Evolutionary conservation across 2,329 filamentous ascomycete genomes (phyloP).

Genomic region (Talaromyces sp.): DNA sequence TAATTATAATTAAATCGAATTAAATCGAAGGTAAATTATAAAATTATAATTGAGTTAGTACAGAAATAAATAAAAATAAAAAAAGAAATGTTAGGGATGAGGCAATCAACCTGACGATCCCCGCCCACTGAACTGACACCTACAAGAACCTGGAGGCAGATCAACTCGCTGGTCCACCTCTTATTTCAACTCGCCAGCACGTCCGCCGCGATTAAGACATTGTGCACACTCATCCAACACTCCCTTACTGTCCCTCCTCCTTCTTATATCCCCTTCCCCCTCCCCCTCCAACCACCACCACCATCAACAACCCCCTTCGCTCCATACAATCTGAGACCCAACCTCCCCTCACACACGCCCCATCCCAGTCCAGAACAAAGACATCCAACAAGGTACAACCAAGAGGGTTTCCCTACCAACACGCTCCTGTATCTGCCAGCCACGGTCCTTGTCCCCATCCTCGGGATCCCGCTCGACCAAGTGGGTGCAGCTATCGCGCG

Average conservation of each 20-base stretch:
- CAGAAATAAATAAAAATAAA: conserved; percentile 2
- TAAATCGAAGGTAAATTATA: background rate
- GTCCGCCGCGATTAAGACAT: conserved; percentile 12
- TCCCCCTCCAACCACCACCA: conserved; percentile 14
- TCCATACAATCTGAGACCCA: conserved; percentile 25
- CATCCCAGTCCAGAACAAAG: no score
- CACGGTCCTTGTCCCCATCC: conserved; percentile 4
- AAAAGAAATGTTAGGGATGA: conserved; percentile 22
- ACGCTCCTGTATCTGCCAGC: conserved; percentile 16
- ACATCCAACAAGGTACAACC: conserved; percentile 1
- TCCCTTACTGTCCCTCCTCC: conserved; percentile 15
- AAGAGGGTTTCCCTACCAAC: background rate
- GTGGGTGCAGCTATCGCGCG: no score
- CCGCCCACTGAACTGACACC: background rate
- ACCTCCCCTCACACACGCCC: conserved; percentile 13
- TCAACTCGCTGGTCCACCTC: no score
- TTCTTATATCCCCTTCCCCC: conserved; percentile 19
- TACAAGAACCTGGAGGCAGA: no score
- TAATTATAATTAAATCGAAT: background rate
- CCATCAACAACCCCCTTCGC: conserved; percentile 18
- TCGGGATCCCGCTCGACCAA: conserved; percentile 7
- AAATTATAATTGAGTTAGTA: conserved; percentile 1
- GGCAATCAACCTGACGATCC: conserved; percentile 22
- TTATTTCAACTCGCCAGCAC: no score
- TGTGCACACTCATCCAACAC: background rate